phyloP scores from a whole-genome alignment of 2,329 filamentous ascomycete species.

The Aureobasidium sp. region DNA sequence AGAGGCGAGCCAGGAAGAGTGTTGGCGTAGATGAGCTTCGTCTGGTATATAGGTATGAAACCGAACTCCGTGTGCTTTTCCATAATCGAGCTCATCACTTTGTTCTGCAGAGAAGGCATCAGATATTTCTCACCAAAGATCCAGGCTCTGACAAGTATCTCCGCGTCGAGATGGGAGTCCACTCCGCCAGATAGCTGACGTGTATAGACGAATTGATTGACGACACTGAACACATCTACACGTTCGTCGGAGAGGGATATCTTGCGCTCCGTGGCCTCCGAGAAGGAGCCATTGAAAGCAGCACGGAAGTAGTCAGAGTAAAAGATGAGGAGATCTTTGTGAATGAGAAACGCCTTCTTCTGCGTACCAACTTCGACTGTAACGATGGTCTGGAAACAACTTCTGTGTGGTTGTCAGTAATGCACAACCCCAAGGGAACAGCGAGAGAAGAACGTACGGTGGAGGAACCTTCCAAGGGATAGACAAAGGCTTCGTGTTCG shows the following conservation, averaged over 20 bases:
- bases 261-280: not conserved
- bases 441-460: not conserved
- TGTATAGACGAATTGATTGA: not conserved
- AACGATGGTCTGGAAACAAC: not conserved
- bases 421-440: not conserved
- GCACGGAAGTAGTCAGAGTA: not conserved
- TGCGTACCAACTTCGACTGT: not conserved
- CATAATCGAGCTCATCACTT: not conserved
- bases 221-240: not conserved
- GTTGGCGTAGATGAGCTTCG: not conserved
- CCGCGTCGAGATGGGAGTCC: not conserved
- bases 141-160: not conserved
- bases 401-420: not conserved
- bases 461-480: not conserved
- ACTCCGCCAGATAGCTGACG: not conserved
- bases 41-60: not conserved
- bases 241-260: not conserved
- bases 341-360: not conserved
- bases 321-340: not conserved
- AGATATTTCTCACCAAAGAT: not conserved
- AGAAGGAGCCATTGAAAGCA: not conserved
- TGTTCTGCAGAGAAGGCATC: not conserved
- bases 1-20: not conserved
- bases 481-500: not conserved
- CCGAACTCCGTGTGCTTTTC: not conserved